Percentiles rank a stretch among this genome's conserved stretches.
These are phyloP conservation scores for Cordyceps farinosa DNA, from an alignment of 2,329 filamentous ascomycete genomes.

Conservation along the genomic window DNA sequence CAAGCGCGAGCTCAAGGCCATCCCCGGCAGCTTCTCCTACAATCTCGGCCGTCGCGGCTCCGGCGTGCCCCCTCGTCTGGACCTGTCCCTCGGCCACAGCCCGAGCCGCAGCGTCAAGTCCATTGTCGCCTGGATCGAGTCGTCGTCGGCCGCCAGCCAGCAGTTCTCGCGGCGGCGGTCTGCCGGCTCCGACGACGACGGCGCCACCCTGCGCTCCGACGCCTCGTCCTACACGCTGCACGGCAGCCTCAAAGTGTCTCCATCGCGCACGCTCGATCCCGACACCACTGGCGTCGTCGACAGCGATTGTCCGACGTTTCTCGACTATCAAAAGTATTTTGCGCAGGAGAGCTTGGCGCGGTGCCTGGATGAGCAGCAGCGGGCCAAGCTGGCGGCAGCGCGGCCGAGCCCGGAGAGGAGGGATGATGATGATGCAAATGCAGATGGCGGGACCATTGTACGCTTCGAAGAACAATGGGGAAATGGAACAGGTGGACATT, in stretches of 20 bases:
- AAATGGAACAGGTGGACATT: not conserved
- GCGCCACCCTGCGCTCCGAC: slow-evolving; percentile 4
- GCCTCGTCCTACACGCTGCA: not conserved
- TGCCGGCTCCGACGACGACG: not conserved
- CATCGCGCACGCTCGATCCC: not conserved
- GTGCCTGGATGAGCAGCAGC: slow-evolving; percentile 28
- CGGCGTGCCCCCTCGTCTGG: not conserved
- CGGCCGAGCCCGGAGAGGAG: too few relatives aligned
- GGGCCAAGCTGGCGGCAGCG: too few relatives aligned
- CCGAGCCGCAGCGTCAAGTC: slow-evolving; percentile 28
- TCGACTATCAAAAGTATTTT: slow-evolving; percentile 33
- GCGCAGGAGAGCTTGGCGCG: slow-evolving; percentile 28
- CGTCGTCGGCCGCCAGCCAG: slow-evolving; percentile 17
- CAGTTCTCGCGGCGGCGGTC: not conserved
- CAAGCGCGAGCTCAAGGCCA: slow-evolving; percentile 20
- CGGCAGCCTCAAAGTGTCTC: not conserved
- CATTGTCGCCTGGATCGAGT: slow-evolving; percentile 33
- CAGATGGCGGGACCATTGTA: too few relatives aligned
- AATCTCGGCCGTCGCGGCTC: slow-evolving; percentile 25
- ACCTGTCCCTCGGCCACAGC: not conserved
- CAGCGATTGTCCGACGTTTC: slow-evolving; percentile 31
- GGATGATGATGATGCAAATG: not conserved
- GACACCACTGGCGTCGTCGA: slow-evolving; percentile 22
- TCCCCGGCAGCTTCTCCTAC: slow-evolving; percentile 30
- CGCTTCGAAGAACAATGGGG: not conserved